A percentile compares a stretch with the other conserved stretches of the same genome.
These are phyloP conservation scores for Xylaria hypoxylon DNA, from an alignment of 2,329 filamentous ascomycete species.

Conservation along the genomic window DNA sequence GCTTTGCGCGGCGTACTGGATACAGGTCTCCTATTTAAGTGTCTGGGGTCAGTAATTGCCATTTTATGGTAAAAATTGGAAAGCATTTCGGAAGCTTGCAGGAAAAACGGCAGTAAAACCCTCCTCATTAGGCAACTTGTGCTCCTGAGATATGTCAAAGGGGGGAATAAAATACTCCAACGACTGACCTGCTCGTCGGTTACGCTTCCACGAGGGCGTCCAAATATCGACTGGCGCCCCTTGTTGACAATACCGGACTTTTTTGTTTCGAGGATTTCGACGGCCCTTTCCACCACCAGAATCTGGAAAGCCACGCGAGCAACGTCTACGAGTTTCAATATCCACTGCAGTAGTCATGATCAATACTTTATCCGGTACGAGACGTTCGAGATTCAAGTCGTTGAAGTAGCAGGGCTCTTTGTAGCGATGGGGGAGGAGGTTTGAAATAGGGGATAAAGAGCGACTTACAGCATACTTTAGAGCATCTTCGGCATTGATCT, in stretches of 20 bases:
- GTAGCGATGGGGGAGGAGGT: neutral
- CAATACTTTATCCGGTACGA: neutral
- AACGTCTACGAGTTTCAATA: conserved; percentile 57
- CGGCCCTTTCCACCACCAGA: conserved; percentile 70
- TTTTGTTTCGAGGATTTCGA: conserved; percentile 9
- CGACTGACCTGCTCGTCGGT: conserved; percentile 52
- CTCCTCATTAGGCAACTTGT: too few species aligned
- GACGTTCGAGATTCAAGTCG: neutral
- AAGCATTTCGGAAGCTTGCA: too few species aligned
- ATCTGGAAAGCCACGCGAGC: conserved; percentile 66
- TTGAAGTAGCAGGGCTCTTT: neutral
- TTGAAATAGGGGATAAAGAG: neutral
- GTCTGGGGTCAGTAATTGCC: too few species aligned
- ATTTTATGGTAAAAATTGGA: too few species aligned
- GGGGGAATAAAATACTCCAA: too few species aligned
- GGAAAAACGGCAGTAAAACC: too few species aligned
- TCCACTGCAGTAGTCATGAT: conserved; percentile 44
- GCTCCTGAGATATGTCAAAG: too few species aligned
- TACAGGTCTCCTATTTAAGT: conserved; percentile 48
- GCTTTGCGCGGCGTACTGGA: conserved; percentile 45
- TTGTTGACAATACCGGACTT: neutral
- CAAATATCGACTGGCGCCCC: conserved; percentile 40
- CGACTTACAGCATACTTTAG: conserved; percentile 64
- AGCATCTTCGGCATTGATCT: conserved; percentile 71
- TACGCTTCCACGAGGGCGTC: conserved; percentile 56